These are phyloP conservation scores for Candida insectalens DNA, from an alignment of 805 yeast species.

Conservation along the genomic window DNA sequence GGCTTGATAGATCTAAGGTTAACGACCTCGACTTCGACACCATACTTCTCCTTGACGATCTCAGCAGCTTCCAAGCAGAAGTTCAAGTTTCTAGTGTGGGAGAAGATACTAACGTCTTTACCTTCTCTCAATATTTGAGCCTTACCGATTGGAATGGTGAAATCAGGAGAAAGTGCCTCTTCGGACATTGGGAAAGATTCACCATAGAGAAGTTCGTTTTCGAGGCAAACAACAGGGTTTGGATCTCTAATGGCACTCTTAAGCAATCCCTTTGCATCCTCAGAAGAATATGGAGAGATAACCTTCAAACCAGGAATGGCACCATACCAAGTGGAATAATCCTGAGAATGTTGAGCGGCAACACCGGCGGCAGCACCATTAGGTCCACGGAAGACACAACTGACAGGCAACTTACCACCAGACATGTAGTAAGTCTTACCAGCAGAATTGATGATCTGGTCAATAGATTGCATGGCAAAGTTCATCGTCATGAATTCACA, in stretches of 20 bases:
- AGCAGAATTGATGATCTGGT: constrained; percentile 96
- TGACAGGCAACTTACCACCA: constrained; percentile 97
- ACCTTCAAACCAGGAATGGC: constrained; percentile 97
- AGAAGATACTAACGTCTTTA: constrained; percentile 76
- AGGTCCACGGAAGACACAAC: constrained; percentile 97
- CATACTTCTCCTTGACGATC: constrained; percentile 69
- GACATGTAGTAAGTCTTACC: constrained; percentile 99
- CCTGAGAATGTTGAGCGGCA: constrained; percentile 99
- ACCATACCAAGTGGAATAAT: constrained; percentile 96
- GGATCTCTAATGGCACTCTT: constrained; percentile 98
- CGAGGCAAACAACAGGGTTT: constrained; percentile 92
- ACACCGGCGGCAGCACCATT: constrained; percentile 99
- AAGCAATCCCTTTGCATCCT: constrained; percentile 90
- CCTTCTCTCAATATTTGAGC: constrained; percentile 95
- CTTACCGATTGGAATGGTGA: constrained; percentile 84
- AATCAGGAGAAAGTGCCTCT: constrained; percentile 83
- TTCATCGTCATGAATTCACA: constrained; percentile 99
- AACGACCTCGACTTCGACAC: constrained; percentile 85
- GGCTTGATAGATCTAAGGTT: constrained; percentile 97
- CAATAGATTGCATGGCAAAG: constrained; percentile 99
- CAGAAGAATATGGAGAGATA: constrained; percentile 88
- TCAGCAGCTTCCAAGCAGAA: constrained; percentile 88
- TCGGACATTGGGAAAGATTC: constrained; percentile 83
- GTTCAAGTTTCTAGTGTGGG: constrained; percentile 87
- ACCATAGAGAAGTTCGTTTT: constrained; percentile 92